phyloP scores from a whole-genome alignment of 2,329 filamentous ascomycete species.

The Camillea tinctor region DNA sequence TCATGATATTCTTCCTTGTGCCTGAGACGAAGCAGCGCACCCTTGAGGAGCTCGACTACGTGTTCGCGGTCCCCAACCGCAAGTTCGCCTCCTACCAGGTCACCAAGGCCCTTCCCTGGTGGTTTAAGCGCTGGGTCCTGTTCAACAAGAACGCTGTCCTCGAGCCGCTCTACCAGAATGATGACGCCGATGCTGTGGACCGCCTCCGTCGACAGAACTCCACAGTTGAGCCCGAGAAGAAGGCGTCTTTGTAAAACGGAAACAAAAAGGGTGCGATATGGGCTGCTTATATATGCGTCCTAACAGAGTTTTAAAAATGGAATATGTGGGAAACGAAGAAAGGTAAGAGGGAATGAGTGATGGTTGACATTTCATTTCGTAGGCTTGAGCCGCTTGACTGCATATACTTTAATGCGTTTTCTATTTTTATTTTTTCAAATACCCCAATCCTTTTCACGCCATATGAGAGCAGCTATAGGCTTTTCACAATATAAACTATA shows the following conservation, averaged over 20 bases:
- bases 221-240: neutral
- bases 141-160: conserved; percentile 31
- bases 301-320: neutral
- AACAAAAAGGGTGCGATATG: neutral
- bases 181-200: conserved; percentile 16
- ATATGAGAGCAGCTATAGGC: neutral
- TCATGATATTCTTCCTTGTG: conserved; percentile 48
- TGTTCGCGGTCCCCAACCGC: conserved; percentile 43
- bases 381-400: neutral
- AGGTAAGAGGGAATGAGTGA: neutral
- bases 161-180: conserved; percentile 30
- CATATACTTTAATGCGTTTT: neutral
- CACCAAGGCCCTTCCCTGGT: conserved; percentile 37
- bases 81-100: conserved; percentile 43
- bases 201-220: neutral
- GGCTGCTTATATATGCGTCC: neutral
- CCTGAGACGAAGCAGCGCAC: conserved; percentile 52
- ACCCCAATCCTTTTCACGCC: neutral
- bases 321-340: neutral
- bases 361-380: neutral
- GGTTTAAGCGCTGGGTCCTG: conserved; percentile 35
- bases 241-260: neutral
- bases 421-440: no score
- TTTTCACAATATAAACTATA: neutral
- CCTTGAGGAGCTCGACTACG: conserved; percentile 49